These are phyloP conservation scores for Euphorbia pulcherrima DNA, from an alignment of 345 rosid species.

Conservation along the genomic window DNA sequence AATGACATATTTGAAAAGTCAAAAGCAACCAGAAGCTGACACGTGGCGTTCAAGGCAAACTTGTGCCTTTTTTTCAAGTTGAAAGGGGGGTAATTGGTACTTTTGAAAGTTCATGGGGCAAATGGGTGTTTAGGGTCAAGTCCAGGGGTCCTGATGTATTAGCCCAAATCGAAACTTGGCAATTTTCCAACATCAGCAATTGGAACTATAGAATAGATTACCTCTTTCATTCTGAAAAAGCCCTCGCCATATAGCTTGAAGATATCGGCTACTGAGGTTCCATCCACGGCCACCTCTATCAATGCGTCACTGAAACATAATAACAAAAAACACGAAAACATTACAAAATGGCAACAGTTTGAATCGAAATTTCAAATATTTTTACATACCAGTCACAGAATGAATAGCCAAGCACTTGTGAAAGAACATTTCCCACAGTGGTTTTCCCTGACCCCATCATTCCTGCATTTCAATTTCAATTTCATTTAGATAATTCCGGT, in stretches of 20 bases:
- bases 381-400: slow-evolving; percentile 75
- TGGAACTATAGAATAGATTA: slow-evolving; percentile 16
- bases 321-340: slow-evolving; percentile 13
- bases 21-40: too few species aligned
- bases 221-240: slow-evolving; percentile 92
- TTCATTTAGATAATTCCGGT: slow-evolving; percentile 9
- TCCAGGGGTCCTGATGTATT: too few species aligned
- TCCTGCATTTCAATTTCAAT: slow-evolving; percentile 47
- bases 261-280: slow-evolving; percentile 72
- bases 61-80: too few species aligned
- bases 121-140: too few species aligned
- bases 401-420: slow-evolving; percentile 63
- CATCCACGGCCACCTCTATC: slow-evolving; percentile 59
- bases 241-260: slow-evolving; percentile 74
- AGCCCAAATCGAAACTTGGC: background rate
- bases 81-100: too few species aligned
- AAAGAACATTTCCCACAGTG: slow-evolving; percentile 74
- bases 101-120: too few species aligned
- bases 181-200: background rate
- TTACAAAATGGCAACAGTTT: background rate
- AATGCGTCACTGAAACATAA: slow-evolving; percentile 56
- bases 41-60: too few species aligned
- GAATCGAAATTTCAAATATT: background rate
- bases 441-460: slow-evolving; percentile 99
- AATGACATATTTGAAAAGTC: too few species aligned